These are phyloP conservation scores for Pseudogymnoascus verrucosus DNA, from an alignment of 2,329 filamentous ascomycete genomes.

Conservation along the genomic window DNA sequence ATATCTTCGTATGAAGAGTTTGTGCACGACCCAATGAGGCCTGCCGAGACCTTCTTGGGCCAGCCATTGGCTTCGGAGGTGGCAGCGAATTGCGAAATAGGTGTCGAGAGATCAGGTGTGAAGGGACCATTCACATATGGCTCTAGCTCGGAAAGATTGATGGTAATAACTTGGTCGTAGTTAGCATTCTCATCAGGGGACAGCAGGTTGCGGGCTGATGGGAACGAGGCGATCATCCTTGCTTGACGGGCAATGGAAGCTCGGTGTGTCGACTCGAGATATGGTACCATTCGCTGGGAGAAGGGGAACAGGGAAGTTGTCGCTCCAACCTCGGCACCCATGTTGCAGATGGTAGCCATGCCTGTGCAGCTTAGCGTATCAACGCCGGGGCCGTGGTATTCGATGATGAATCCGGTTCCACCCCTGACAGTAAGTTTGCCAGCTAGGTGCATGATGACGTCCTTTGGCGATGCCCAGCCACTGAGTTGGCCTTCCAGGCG, in stretches of 20 bases:
- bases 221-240: slow-evolving; percentile 22
- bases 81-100: slow-evolving; percentile 81
- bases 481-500: slow-evolving; percentile 73
- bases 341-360: slow-evolving; percentile 87
- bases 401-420: slow-evolving; percentile 88
- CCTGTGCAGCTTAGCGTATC: slow-evolving; percentile 84
- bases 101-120: slow-evolving; percentile 90
- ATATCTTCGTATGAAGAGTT: slow-evolving; percentile 99
- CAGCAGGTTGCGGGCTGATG: slow-evolving; percentile 53
- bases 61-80: slow-evolving; percentile 77
- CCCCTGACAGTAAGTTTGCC: slow-evolving; percentile 87
- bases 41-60: slow-evolving; percentile 85
- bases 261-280: slow-evolving; percentile 77
- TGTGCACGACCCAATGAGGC: slow-evolving; percentile 94
- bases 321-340: slow-evolving; percentile 85
- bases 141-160: slow-evolving; percentile 83
- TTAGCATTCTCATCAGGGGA: slow-evolving; percentile 71
- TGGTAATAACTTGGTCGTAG: slow-evolving; percentile 86
- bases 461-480: slow-evolving; percentile 92
- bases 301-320: slow-evolving; percentile 95
- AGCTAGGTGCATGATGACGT: slow-evolving; percentile 84
- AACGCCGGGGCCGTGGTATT: slow-evolving; percentile 87
- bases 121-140: slow-evolving; percentile 97
- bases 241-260: slow-evolving; percentile 32
- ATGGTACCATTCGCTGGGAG: slow-evolving; percentile 72